Percentiles rank a stretch among this genome's conserved stretches.
These are phyloP conservation scores for Phaseolus lunatus DNA, from an alignment of 306 rosid species.

Conservation along the genomic window DNA sequence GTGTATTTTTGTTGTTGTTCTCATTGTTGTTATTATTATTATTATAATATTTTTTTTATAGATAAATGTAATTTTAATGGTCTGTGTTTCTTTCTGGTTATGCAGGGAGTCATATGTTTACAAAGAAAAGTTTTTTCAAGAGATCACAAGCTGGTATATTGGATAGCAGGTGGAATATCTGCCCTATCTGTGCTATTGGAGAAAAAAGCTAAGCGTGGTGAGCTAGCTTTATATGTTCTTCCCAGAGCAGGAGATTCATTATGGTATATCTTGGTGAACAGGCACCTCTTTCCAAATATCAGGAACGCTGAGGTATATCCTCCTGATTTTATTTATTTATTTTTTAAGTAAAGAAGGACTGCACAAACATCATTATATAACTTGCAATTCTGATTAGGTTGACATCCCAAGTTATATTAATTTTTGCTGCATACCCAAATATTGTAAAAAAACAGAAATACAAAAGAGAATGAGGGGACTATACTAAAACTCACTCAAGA, in stretches of 20 bases:
- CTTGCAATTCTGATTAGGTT: too few species aligned
- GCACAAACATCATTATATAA: too few species aligned
- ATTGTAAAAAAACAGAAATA: too few species aligned
- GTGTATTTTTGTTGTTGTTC: constrained; percentile 47
- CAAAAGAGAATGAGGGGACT: too few species aligned
- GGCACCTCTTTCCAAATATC: constrained; percentile 83
- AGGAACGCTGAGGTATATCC: constrained; percentile 87
- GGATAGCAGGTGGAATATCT: constrained; percentile 87
- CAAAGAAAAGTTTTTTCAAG: constrained; percentile 83
- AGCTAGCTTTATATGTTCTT: constrained; percentile 97
- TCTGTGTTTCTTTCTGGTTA: constrained; percentile 45
- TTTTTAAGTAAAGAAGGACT: too few species aligned
- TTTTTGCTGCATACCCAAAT: too few species aligned
- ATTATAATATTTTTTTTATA: not conserved
- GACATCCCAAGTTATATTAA: too few species aligned
- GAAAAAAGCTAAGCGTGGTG: constrained; percentile 91
- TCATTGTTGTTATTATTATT: not conserved
- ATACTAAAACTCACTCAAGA: too few species aligned
- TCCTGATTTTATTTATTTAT: not conserved
- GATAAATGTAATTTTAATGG: constrained; percentile 37
- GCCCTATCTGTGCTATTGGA: constrained; percentile 90
- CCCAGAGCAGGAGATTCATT: constrained; percentile 93
- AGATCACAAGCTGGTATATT: constrained; percentile 93
- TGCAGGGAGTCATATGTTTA: constrained; percentile 85
- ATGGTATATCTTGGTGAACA: constrained; percentile 93